These are phyloP conservation scores for Penicillium freii DNA, from an alignment of 2,329 filamentous ascomycete species.

Conservation along the genomic window DNA sequence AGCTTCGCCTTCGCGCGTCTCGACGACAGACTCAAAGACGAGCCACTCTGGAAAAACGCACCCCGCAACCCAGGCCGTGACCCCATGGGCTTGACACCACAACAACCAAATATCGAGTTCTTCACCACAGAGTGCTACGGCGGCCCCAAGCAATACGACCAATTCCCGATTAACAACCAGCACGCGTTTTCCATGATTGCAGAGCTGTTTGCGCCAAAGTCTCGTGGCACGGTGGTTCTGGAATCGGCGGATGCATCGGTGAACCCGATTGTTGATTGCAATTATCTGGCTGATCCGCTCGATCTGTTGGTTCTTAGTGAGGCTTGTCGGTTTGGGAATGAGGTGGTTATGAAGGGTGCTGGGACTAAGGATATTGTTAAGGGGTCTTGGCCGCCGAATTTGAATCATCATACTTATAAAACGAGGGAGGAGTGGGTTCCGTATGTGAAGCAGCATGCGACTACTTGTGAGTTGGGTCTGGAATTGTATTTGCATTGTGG, in stretches of 20 bases:
- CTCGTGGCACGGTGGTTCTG: constrained; percentile 56
- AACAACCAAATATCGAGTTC: constrained; percentile 62
- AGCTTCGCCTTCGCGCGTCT: constrained; percentile 62
- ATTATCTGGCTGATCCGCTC: constrained; percentile 56
- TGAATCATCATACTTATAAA: constrained; percentile 53
- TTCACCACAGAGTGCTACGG: constrained; percentile 63
- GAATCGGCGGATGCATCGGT: constrained; percentile 49
- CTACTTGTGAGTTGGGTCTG: constrained; percentile 52
- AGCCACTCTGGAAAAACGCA: constrained; percentile 55
- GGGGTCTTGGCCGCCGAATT: constrained; percentile 57
- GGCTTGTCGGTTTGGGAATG: constrained; percentile 58
- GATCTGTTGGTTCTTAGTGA: constrained; percentile 60
- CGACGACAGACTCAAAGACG: constrained; percentile 57
- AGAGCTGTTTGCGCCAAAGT: constrained; percentile 58
- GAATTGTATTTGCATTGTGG: background rate
- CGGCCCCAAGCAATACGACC: constrained; percentile 57
- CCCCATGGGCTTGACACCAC: constrained; percentile 59
- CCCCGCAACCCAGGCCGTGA: constrained; percentile 53
- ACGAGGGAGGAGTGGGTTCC: constrained; percentile 59
- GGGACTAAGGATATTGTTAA: constrained; percentile 60
- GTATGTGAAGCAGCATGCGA: constrained; percentile 59
- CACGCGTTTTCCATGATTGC: constrained; percentile 59
- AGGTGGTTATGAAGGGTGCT: constrained; percentile 57
- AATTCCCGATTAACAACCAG: constrained; percentile 54
- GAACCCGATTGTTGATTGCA: constrained; percentile 58